Base-by-base conservation (phyloP, 306 rosid species). In the Arachis hypogaea region DNA sequence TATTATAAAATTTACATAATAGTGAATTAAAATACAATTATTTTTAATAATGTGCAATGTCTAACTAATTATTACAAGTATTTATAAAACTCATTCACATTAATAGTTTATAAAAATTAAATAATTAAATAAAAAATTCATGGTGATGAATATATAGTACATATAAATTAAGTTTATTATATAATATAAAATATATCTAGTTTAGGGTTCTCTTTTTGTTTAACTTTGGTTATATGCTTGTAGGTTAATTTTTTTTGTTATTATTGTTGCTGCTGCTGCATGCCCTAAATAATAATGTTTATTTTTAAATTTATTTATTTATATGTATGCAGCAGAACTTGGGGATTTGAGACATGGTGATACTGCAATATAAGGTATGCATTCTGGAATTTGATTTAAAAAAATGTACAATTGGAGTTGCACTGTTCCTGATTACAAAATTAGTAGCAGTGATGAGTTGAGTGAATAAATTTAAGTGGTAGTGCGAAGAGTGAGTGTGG, bases 371-470 rank as follows among this genome's bases (percentile, higher is more conserved):
- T 66, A n/a, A 22, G 28, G 28, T 1, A 22, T 22, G 28, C 28
- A 22, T 22, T 22, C 1, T 58, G 59, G 43, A 42, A 54, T 41
- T 63, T 44, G 59, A 18, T 5, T 63, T 4, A 58, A 41, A 33
- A 47, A 9, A 43, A 22, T 59, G 58, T 28, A 41, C 11, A 22
- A 58, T 46, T 64, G 78, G 14, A 78, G 67, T 57, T 72, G 82
- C 78, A 57, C 45, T 51, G 47, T 67, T 47, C 45, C 79, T 66
- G 79, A 67, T 16, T 58, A 74, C 47, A 68, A 22, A 22, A 22
- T 22, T 22, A 22, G 69, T 52, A 68, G 50, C 57, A 77, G 80
- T 60, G 54, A 46, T 9, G 74, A 42, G 42, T 41, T 56, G 66
- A 12, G 55, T 41, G 6, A 75, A 55, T 55, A 42, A 22, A 22